Evolutionary conservation across 306 rosid species (phyloP).

Genomic region (Acacia crassicarpa): DNA sequence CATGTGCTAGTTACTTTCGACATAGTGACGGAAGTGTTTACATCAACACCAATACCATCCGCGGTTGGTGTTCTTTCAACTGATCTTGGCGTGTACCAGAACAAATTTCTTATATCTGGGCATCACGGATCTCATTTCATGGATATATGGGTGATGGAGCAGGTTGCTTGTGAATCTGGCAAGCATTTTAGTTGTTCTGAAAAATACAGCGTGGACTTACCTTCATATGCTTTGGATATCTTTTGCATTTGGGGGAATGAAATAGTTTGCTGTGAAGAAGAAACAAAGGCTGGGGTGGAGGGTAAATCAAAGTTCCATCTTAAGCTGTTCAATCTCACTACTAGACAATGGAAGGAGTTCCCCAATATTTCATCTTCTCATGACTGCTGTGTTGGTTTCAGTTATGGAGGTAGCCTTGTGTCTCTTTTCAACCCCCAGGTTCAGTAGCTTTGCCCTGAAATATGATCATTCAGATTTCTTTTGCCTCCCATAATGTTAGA

Average conservation of each 20-base stretch:
- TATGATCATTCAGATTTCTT: background rate
- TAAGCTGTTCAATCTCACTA: background rate
- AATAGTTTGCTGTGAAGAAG: background rate
- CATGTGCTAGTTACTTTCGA: background rate
- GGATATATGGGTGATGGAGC: background rate
- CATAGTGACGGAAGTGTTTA: background rate
- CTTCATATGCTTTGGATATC: background rate
- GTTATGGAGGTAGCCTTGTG: background rate
- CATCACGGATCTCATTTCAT: background rate
- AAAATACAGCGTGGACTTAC: background rate
- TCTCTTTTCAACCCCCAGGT: too few relatives aligned
- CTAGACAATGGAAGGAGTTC: background rate
- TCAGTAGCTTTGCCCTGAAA: background rate
- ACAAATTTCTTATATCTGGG: background rate
- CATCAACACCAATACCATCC: background rate
- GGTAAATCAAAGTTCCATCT: too few relatives aligned
- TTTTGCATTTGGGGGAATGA: background rate
- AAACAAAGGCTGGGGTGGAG: too few relatives aligned
- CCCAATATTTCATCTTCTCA: background rate
- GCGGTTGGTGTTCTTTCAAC: accelerated
- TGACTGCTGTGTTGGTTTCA: background rate
- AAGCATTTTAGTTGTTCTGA: background rate
- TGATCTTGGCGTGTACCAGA: background rate
- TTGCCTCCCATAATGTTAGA: too few relatives aligned
- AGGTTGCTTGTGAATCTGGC: background rate